These are phyloP conservation scores for Phytopythium chamaehyphon DNA, from an alignment of 352 stramenopile genomes.

Conservation along the genomic window DNA sequence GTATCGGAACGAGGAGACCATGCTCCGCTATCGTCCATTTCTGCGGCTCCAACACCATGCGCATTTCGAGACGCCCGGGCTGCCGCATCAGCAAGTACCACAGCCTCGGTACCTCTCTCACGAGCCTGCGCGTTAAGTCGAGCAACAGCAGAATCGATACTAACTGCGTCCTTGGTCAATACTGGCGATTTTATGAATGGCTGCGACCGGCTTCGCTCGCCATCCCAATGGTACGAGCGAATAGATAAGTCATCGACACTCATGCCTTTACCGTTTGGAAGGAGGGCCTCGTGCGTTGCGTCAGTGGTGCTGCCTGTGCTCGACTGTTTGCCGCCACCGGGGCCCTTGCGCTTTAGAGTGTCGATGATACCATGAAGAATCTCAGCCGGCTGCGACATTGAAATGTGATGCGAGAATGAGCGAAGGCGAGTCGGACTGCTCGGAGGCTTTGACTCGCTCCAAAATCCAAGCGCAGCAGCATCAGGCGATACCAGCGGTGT, in stretches of 20 bases:
- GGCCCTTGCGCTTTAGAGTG: conserved; percentile 60
- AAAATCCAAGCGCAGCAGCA: conserved; percentile 68
- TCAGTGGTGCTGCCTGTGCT: conserved; percentile 10
- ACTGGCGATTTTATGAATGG: conserved; percentile 25
- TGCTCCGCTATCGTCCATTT: conserved; percentile 21
- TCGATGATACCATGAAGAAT: conserved; percentile 68
- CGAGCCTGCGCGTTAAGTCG: conserved; percentile 2
- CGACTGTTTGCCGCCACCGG: conserved; percentile 21
- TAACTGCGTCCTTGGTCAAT: conserved; percentile 32
- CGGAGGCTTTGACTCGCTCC: conserved; percentile 65
- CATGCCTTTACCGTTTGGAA: conserved; percentile 1
- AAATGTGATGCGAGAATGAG: conserved; percentile 74
- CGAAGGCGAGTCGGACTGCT: conserved; percentile 52
- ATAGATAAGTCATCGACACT: conserved; percentile 5
- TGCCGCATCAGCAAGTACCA: neutral
- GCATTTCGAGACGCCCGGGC: neutral
- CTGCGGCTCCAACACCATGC: conserved; percentile 8
- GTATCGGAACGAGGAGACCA: conserved; percentile 68
- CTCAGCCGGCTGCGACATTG: conserved; percentile 55
- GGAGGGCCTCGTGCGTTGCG: neutral
- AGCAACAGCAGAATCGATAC: conserved; percentile 36
- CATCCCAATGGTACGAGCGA: conserved; percentile 1
- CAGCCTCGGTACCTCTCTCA: neutral
- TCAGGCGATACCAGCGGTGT: conserved; percentile 51
- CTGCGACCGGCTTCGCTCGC: conserved; percentile 38